phyloP scores from a whole-genome alignment of 768 basidiomycete species.

The Auricularia sp. region DNA sequence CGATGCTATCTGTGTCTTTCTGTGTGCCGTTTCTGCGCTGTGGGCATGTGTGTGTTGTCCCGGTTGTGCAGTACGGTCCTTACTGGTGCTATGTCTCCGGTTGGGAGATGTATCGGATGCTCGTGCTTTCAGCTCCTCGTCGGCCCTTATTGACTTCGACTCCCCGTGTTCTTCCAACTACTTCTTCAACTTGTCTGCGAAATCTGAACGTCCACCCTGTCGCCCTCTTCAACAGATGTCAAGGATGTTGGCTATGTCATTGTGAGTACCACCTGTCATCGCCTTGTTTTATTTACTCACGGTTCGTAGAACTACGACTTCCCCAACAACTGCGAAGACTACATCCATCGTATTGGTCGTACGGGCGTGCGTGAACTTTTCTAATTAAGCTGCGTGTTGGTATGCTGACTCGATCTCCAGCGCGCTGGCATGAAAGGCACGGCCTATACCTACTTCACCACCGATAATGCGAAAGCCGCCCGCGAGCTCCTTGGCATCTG shows the following conservation, averaged over 20 bases:
- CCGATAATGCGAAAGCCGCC: constrained; percentile 90
- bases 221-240: constrained; percentile 55
- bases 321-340: constrained; percentile 96
- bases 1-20: background rate
- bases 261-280: constrained; percentile 37
- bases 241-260: constrained; percentile 99
- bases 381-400: background rate
- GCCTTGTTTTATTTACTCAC: constrained; percentile 8
- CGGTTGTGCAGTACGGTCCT: constrained; percentile 2
- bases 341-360: constrained; percentile 97
- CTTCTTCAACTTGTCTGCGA: background rate
- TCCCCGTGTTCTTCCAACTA: constrained; percentile 20
- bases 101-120: constrained; percentile 3
- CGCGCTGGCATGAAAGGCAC: constrained; percentile 87
- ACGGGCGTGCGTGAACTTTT: constrained; percentile 56
- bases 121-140: background rate
- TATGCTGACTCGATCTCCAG: constrained; percentile 29
- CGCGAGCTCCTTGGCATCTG: constrained; percentile 84
- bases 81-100: constrained; percentile 31
- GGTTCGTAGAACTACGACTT: constrained; percentile 80
- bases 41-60: background rate
- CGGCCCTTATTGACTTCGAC: constrained; percentile 27
- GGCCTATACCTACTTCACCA: constrained; percentile 93
- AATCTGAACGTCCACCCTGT: background rate
- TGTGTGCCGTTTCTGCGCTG: background rate